Evolutionary conservation across 345 rosid genomes (phyloP), one percentile per base, ranked within the genome.

Genomic region (Boechera retrofracta): DNA sequence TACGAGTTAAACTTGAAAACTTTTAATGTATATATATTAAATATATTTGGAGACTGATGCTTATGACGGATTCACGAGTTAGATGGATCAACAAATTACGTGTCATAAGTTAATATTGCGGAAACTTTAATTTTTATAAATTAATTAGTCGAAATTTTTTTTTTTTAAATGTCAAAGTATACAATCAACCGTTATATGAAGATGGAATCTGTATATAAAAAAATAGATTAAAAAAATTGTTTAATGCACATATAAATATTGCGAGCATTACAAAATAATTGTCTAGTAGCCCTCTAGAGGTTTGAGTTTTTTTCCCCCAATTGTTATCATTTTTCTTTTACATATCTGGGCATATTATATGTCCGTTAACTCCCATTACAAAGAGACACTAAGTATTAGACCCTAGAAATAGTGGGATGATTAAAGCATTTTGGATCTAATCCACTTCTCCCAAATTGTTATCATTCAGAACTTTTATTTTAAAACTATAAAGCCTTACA

Each of bases 351-450:
- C 64, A 55, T 54, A 55, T 54, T 21, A 21, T 21, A 24, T 10
- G 35, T 36, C 35, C 26, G n/a, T 39, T 28, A 56, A 56, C 5
- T 7, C 15, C 28, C 15, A 3, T 28, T 38, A 44, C 41, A 18
- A 16, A 29, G 64, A 39, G 5, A 53, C n/a, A 55, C 0, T n/a
- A 59, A 15, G 15, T 38, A 48, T 51, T 73, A 62, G 38, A 39
- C 21, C 52, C 39, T 38, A 7, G 6, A 51, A 36, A 26, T 31
- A 64, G 55, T 64, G 71, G 57, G 26, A 21, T 44, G 55, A 54
- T 9, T 44, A 64, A 55, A 54, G 71, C 28, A 6, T 73, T 73
- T 53, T 39, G 53, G 63, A 64, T 64, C 71, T 54, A 64, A 64
- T 54, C 71, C 49, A 55, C 39, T 36, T 65, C 72, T 65, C 52